Evolutionary conservation across 2,329 filamentous ascomycete genomes (phyloP).

Genomic region (Colletotrichum somersetense): DNA sequence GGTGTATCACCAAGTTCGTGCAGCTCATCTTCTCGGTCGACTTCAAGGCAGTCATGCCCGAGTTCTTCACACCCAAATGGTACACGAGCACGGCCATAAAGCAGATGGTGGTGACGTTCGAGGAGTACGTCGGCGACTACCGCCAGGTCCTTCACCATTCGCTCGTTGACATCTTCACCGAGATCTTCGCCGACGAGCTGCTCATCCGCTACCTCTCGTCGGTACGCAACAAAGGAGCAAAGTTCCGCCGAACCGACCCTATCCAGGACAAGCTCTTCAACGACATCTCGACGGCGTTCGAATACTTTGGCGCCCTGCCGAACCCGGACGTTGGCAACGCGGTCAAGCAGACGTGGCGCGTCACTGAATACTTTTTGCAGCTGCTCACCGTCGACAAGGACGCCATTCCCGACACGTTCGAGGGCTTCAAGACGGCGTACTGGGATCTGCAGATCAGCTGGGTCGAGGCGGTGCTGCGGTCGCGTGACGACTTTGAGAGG

Average conservation of each 20-base stretch:
- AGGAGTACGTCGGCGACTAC: constrained; percentile 95
- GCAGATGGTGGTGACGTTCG: constrained; percentile 93
- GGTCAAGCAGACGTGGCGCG: constrained; percentile 93
- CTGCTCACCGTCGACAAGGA: constrained; percentile 83
- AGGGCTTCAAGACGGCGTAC: constrained; percentile 84
- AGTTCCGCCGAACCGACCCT: constrained; percentile 87
- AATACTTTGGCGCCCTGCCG: constrained; percentile 82
- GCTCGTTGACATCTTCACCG: constrained; percentile 89
- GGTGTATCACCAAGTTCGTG: constrained; percentile 90
- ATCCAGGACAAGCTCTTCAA: constrained; percentile 95
- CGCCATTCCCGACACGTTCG: constrained; percentile 81
- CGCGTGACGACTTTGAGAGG: constrained; percentile 93
- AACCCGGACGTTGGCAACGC: constrained; percentile 76
- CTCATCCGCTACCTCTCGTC: constrained; percentile 85
- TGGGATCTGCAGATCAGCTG: constrained; percentile 96
- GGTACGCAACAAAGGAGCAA: constrained; percentile 90
- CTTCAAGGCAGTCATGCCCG: constrained; percentile 84
- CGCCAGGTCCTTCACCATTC: constrained; percentile 85
- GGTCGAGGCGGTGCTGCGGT: constrained; percentile 91
- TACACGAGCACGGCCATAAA: constrained; percentile 89
- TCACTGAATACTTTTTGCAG: constrained; percentile 85
- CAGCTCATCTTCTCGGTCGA: constrained; percentile 90
- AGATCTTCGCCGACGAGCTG: constrained; percentile 92
- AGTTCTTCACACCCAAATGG: constrained; percentile 94
- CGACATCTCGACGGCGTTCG: constrained; percentile 90